Base-by-base conservation (phyloP, 495 filamentous ascomycete species). In the Evansstolkia leycettana region DNA sequence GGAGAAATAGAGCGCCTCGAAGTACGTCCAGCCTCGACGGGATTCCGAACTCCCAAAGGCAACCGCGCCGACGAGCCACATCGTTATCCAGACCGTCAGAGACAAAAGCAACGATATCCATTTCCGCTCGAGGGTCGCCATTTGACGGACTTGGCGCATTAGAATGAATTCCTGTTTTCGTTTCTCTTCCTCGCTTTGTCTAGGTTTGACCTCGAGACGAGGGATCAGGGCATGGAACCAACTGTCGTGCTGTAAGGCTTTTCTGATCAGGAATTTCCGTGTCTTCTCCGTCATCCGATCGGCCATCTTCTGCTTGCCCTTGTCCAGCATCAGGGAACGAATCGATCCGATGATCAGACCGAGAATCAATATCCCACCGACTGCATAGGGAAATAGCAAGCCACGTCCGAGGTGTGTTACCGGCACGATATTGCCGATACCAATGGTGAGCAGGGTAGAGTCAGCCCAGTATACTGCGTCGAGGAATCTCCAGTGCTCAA, bases 341-440 rank as follows among this genome's bases (percentile, higher is more conserved):
- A 94, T 83, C 7, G 82, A 86, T 4, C 81, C 81, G 40, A 93
- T 75, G 10, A 92, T 79, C 7, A 94, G 64, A 77, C 87, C 87
- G 7, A 94, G 62, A 30, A 77, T 81, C 14, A 87, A 71, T 32
- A 93, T 80, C 2, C 87, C 87, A 7, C 83, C 72, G 15, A 90
- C 68, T 0, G 86, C 78, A 40, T 75, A 94, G 0, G 85, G 84
- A 18, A 94, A 79, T 2, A 93, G 57, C 7, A 94, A 56, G 2
- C 70, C 65, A 8, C 81, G 66, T 0, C 82, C 80, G 3, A 68
- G 45, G 42, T 76, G 70, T 1, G 75, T 84, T 11, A 48, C 45
- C 0, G 83, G 78, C 10, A 70, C 54, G 31, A 75, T 70, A 31
- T 87, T 78, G 8, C 82, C 83, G 25, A 93, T 67, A 3, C 87